phyloP scores from a whole-genome alignment of 768 basidiomycete genomes.

The Russula emetica region DNA sequence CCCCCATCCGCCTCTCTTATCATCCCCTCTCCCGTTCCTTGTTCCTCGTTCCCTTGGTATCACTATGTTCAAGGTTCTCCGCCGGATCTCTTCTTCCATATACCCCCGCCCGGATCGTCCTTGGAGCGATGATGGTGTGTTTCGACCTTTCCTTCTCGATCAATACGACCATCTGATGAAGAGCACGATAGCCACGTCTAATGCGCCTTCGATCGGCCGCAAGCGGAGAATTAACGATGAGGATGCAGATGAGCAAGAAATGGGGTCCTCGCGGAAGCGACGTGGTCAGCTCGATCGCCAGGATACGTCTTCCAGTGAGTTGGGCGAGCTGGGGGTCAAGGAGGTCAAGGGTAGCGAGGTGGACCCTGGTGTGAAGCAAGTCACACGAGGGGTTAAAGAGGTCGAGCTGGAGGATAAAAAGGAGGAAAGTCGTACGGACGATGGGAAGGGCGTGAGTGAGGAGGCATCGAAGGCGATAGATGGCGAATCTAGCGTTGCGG shows the following conservation, averaged over 20 bases:
- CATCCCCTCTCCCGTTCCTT: neutral
- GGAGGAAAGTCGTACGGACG: constrained; percentile 4
- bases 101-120: constrained; percentile 69
- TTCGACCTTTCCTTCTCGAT: constrained; percentile 9
- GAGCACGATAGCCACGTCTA: constrained; percentile 58
- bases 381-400: constrained; percentile 64
- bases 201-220: constrained; percentile 60
- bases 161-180: constrained; percentile 13
- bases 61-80: constrained; percentile 63
- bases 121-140: constrained; percentile 66
- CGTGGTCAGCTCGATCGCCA: constrained; percentile 25
- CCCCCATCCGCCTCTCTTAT: neutral
- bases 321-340: constrained; percentile 31
- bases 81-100: constrained; percentile 65
- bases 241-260: constrained; percentile 32
- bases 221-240: constrained; percentile 58
- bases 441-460: constrained; percentile 3
- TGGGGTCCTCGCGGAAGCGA: constrained; percentile 27
- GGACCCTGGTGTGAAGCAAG: constrained; percentile 56
- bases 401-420: constrained; percentile 53
- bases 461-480: constrained; percentile 1
- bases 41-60: neutral
- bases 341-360: constrained; percentile 42
- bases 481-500: constrained; percentile 3
- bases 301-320: constrained; percentile 22